These are phyloP conservation scores for Fragilariopsis cylindrus DNA, from an alignment of 108 stramenopile genomes.

Conservation along the genomic window DNA sequence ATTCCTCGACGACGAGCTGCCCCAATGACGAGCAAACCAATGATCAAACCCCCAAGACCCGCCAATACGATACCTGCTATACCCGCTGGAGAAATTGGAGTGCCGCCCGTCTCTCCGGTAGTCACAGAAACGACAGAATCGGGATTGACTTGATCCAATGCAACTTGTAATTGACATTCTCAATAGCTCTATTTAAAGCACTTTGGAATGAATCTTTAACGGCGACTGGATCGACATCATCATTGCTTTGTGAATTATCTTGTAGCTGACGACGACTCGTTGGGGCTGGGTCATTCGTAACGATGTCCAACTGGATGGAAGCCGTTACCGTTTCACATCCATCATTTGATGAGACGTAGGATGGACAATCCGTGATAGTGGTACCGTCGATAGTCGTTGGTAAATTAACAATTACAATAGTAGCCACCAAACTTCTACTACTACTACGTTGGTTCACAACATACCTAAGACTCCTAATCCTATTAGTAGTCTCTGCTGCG, in stretches of 20 bases:
- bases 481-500: background rate
- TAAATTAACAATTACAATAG: background rate
- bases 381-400: background rate
- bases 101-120: constrained; percentile 2
- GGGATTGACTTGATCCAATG: constrained; percentile 27
- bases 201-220: constrained; percentile 14
- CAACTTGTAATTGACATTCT: constrained; percentile 23
- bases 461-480: background rate
- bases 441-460: background rate
- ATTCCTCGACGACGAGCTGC: background rate
- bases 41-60: constrained; percentile 24
- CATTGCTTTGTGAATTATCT: too few relatives aligned
- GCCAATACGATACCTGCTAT: constrained; percentile 55
- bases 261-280: background rate
- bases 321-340: constrained; percentile 10
- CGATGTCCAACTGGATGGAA: background rate
- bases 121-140: constrained; percentile 37
- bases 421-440: background rate
- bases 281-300: background rate
- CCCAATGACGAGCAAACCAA: constrained; percentile 17
- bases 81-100: constrained; percentile 27
- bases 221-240: constrained; percentile 6
- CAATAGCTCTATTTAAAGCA: constrained; percentile 28
- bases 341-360: constrained; percentile 7
- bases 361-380: background rate